These are phyloP conservation scores for Mimosa pudica DNA, from an alignment of 306 rosid species.

Conservation along the genomic window DNA sequence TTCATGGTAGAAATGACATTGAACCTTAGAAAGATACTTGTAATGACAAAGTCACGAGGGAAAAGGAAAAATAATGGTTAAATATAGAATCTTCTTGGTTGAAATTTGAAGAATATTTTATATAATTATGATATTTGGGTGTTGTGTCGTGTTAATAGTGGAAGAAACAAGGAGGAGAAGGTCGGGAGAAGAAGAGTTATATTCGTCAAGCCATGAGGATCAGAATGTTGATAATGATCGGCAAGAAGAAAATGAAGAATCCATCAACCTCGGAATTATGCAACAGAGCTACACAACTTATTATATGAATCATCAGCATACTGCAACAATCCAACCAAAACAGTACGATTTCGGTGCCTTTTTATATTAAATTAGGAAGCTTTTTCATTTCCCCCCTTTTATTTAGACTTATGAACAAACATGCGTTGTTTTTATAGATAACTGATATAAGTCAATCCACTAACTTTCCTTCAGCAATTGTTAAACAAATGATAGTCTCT, in stretches of 20 bases:
- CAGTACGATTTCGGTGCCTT: neutral
- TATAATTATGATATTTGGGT: neutral
- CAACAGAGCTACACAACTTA: constrained; percentile 18
- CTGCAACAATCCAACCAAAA: neutral
- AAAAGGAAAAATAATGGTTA: too few relatives aligned
- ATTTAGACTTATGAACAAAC: neutral
- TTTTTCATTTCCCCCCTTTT: too few relatives aligned
- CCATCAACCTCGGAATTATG: neutral
- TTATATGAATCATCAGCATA: constrained; percentile 28
- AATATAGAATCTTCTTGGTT: neutral
- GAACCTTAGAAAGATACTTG: too few relatives aligned
- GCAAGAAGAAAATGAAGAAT: constrained; percentile 15
- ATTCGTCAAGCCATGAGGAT: constrained; percentile 31
- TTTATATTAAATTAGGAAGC: too few relatives aligned
- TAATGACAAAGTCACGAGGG: too few relatives aligned
- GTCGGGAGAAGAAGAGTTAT: constrained; percentile 13
- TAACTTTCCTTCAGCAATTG: neutral
- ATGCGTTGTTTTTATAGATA: too few relatives aligned
- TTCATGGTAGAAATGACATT: too few relatives aligned
- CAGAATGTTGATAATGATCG: constrained; percentile 13
- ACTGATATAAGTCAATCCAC: neutral
- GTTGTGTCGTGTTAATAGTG: neutral
- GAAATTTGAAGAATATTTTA: neutral
- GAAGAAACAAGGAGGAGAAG: constrained; percentile 38
- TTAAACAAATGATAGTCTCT: neutral